Conservation (phyloP, 2,329 filamentous ascomycete species). For the Ilyonectria robusta region DNA sequence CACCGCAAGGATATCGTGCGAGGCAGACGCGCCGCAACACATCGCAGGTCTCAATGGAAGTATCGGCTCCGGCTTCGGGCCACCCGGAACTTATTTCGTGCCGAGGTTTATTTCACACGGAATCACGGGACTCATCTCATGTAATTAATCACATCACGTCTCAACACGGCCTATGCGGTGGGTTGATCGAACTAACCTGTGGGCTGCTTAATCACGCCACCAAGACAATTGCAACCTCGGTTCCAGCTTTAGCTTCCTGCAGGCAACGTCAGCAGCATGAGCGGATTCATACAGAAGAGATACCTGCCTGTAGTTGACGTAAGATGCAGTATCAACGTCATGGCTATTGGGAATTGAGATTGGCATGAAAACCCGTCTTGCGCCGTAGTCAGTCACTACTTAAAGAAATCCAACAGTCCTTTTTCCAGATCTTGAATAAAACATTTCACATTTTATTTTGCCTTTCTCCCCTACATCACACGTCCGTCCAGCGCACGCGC, state of each 20-base stretch:
- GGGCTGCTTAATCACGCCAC: constrained; percentile 13
- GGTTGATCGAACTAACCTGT: constrained; percentile 3
- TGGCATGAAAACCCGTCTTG: not conserved
- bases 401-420: not conserved
- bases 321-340: not conserved
- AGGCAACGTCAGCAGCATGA: constrained; percentile 21
- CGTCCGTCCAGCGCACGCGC: not conserved
- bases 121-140: constrained; percentile 1
- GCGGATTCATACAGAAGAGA: constrained; percentile 8
- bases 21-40: not conserved
- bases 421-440: not conserved
- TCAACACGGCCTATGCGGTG: not conserved
- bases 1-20: not conserved
- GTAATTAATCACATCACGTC: not conserved
- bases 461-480: not conserved
- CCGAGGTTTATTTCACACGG: not conserved
- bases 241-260: constrained; percentile 8
- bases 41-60: constrained; percentile 1
- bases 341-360: not conserved
- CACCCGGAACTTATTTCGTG: not conserved
- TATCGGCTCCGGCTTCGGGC: constrained; percentile 3
- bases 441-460: not conserved
- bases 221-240: not conserved
- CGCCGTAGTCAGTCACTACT: not conserved
- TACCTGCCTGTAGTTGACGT: constrained; percentile 8